A percentile compares a stretch with the other conserved stretches of the same genome.
These are phyloP conservation scores for Wakefieldia striispora DNA, from an alignment of 768 basidiomycete genomes.

Conservation along the genomic window DNA sequence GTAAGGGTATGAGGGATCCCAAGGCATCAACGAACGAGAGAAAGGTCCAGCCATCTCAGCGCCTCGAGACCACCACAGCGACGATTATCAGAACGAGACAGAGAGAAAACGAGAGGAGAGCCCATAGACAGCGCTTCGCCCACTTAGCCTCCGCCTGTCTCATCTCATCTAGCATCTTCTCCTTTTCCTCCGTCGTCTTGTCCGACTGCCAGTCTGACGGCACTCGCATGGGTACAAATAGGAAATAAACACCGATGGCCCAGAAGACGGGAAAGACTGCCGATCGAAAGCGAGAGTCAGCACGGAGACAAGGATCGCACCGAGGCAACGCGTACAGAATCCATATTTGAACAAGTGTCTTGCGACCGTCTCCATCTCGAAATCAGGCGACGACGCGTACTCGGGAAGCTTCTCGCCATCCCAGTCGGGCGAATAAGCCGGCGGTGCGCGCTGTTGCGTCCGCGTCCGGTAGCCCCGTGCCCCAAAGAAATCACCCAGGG, in stretches of 20 bases:
- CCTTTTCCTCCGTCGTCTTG: conserved; percentile 51
- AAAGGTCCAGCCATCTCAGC: conserved; percentile 16
- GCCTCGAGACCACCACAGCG: conserved; percentile 20
- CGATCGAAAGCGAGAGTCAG: not conserved
- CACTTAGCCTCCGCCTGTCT: conserved; percentile 52
- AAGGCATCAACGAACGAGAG: not conserved
- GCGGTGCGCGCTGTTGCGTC: conserved; percentile 28
- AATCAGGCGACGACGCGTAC: conserved; percentile 27
- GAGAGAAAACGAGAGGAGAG: conserved; percentile 45
- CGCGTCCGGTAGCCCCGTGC: conserved; percentile 26
- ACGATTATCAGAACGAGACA: conserved; percentile 33
- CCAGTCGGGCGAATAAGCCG: conserved; percentile 46
- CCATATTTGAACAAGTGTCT: conserved; percentile 63
- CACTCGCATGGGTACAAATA: conserved; percentile 49
- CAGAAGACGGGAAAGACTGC: conserved; percentile 64
- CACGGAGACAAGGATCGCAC: not conserved
- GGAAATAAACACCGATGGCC: conserved; percentile 56
- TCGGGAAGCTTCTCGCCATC: conserved; percentile 29
- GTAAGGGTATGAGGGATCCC: not conserved
- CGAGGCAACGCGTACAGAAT: conserved; percentile 44
- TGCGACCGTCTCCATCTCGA: conserved; percentile 54
- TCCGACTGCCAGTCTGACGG: conserved; percentile 55
- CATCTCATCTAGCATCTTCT: conserved; percentile 45
- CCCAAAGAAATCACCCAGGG: conserved; percentile 32
- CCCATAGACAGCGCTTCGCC: conserved; percentile 55